Conservation (phyloP, 2,329 filamentous ascomycete genomes). For the Calonectria leucothoes region DNA sequence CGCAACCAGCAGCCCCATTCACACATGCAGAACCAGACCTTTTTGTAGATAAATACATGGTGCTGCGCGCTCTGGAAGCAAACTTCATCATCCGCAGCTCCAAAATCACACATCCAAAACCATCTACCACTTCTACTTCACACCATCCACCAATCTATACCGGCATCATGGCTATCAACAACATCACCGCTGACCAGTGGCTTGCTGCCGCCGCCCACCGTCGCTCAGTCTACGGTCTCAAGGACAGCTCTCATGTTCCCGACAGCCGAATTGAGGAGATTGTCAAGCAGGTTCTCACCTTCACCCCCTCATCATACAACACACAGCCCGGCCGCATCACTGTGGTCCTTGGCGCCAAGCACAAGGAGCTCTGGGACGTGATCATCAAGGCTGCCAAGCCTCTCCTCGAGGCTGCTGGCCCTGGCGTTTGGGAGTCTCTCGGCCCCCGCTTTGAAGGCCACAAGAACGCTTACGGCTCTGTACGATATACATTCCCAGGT, state of each 20-base stretch:
- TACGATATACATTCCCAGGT: slow-evolving; percentile 14
- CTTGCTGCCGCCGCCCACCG: slow-evolving; percentile 44
- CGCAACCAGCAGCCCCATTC: neutral
- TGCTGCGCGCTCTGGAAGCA: neutral
- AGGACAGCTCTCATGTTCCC: slow-evolving; percentile 41
- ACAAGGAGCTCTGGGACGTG: slow-evolving; percentile 38
- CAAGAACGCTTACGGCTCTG: slow-evolving; percentile 39
- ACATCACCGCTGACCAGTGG: slow-evolving; percentile 35
- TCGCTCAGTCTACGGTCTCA: slow-evolving; percentile 44
- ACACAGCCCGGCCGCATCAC: slow-evolving; percentile 37
- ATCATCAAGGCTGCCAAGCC: slow-evolving; percentile 30
- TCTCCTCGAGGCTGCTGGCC: slow-evolving; percentile 27
- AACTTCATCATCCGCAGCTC: neutral
- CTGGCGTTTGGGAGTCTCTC: slow-evolving; percentile 34
- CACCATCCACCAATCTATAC: neutral
- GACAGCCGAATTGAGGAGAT: slow-evolving; percentile 45
- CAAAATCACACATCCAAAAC: neutral
- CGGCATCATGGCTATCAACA: neutral
- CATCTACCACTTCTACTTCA: neutral
- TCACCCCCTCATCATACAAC: slow-evolving; percentile 40
- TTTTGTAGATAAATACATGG: neutral
- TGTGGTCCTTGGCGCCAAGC: slow-evolving; percentile 36
- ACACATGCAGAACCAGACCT: neutral
- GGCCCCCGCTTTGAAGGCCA: slow-evolving; percentile 27
- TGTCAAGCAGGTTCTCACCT: slow-evolving; percentile 36